Conservation (phyloP, 1,284 basidiomycete genomes). For the Meripilus lineatus region DNA sequence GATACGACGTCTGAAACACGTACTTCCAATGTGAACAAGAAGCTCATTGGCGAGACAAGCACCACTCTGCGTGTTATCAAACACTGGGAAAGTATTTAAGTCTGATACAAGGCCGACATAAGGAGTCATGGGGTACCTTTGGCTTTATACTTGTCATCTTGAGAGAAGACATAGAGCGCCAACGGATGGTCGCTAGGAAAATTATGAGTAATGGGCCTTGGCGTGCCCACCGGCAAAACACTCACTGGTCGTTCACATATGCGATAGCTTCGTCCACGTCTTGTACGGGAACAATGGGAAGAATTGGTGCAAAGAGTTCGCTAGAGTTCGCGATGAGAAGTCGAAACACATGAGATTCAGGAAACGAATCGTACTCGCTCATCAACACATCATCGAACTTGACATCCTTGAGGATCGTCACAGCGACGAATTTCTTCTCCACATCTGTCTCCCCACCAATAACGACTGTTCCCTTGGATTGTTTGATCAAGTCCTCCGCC, state of each 20-base stretch:
- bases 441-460: conserved; percentile 64
- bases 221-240: no score
- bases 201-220: not conserved
- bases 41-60: conserved; percentile 65
- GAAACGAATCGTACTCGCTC: conserved; percentile 48
- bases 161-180: conserved; percentile 72
- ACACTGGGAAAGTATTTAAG: conserved; percentile 39
- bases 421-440: conserved; percentile 50
- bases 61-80: conserved; percentile 65
- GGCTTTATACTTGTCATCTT: conserved; percentile 52
- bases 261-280: conserved; percentile 68
- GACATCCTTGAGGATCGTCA: conserved; percentile 60
- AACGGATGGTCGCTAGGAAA: conserved; percentile 65
- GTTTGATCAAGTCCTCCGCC: conserved; percentile 57
- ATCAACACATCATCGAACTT: conserved; percentile 41
- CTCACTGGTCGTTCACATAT: conserved; percentile 71
- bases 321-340: conserved; percentile 15
- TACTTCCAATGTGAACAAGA: conserved; percentile 50
- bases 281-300: conserved; percentile 76
- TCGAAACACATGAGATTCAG: not conserved
- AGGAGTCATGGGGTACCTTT: conserved; percentile 40
- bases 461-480: conserved; percentile 49
- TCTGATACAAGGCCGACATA: no score
- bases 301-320: conserved; percentile 35
- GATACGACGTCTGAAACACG: conserved; percentile 15